These are phyloP conservation scores for Steccherinum ochraceum DNA, from an alignment of 768 basidiomycete genomes.

Conservation along the genomic window DNA sequence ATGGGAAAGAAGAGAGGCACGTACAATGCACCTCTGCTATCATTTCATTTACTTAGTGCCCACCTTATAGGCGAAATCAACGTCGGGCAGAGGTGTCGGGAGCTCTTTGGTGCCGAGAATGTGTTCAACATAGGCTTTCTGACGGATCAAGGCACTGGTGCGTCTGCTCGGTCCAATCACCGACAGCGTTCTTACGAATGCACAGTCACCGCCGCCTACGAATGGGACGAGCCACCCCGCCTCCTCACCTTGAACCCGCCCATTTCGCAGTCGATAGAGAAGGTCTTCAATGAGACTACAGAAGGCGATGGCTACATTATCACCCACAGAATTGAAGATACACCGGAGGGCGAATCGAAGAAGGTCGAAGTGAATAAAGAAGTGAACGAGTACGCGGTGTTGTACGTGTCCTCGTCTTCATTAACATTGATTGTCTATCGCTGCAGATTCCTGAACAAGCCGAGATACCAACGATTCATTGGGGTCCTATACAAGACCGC, in stretches of 20 bases:
- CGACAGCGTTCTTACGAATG: background rate
- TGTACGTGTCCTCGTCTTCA: background rate
- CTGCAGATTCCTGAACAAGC: constrained; percentile 15
- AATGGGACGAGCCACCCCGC: constrained; percentile 22
- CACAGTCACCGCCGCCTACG: constrained; percentile 20
- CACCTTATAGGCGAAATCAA: constrained; percentile 18
- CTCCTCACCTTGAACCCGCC: constrained; percentile 20
- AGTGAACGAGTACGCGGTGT: constrained; percentile 15
- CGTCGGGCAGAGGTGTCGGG: constrained; percentile 23
- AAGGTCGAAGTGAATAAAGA: constrained; percentile 15
- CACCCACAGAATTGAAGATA: constrained; percentile 12
- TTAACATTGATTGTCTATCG: background rate
- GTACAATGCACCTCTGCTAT: background rate
- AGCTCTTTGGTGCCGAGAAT: constrained; percentile 20
- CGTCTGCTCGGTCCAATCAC: background rate
- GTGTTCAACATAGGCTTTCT: constrained; percentile 24
- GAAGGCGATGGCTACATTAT: constrained; percentile 14
- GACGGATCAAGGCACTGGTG: constrained; percentile 20
- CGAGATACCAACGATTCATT: constrained; percentile 22
- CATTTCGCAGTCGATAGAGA: constrained; percentile 16
- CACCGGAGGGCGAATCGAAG: constrained; percentile 8
- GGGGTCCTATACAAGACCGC: constrained; percentile 22
- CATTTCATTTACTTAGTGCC: background rate
- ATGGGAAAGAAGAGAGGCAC: constrained; percentile 21
- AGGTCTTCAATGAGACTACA: constrained; percentile 17